These are phyloP conservation scores for Trichomonascus vanleenenianus DNA, from an alignment of 805 yeast genomes.

Conservation along the genomic window DNA sequence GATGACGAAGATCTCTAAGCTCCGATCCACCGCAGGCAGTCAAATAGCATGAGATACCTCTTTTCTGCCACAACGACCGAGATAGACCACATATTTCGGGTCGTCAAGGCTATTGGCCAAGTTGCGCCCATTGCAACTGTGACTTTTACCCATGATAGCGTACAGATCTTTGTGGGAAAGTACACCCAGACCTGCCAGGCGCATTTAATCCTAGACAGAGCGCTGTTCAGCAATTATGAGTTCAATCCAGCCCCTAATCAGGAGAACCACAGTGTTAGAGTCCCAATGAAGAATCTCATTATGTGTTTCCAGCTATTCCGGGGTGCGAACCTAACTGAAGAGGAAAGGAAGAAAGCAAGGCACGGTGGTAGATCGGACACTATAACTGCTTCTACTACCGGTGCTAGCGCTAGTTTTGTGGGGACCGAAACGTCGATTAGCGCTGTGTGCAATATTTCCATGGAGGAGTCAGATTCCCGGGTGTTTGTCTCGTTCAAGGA, in stretches of 20 bases:
- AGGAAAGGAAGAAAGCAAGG: not conserved
- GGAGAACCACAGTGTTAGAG: conserved; percentile 7
- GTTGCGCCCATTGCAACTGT: conserved; percentile 35
- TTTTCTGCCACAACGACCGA: conserved; percentile 43
- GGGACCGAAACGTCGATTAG: not conserved
- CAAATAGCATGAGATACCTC: not conserved
- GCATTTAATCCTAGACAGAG: conserved; percentile 14
- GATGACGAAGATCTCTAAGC: not conserved
- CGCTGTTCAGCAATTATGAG: conserved; percentile 17
- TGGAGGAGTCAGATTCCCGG: conserved; percentile 42
- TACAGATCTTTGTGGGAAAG: conserved; percentile 40
- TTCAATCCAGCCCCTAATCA: conserved; percentile 11
- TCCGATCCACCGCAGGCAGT: too few relatives aligned
- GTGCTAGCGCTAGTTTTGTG: not conserved
- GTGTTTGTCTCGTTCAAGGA: conserved; percentile 48
- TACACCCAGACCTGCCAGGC: conserved; percentile 19
- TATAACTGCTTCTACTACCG: not conserved
- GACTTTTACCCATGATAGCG: conserved; percentile 42
- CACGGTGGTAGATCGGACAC: not conserved
- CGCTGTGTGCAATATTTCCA: too few relatives aligned
- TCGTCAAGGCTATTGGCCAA: conserved; percentile 36
- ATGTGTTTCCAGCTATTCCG: conserved; percentile 22
- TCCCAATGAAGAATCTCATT: conserved; percentile 17
- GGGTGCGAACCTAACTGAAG: not conserved
- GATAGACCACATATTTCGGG: conserved; percentile 39